These are phyloP conservation scores for Trichosporon ovoides DNA, from an alignment of 1,284 basidiomycete species.

Conservation along the genomic window DNA sequence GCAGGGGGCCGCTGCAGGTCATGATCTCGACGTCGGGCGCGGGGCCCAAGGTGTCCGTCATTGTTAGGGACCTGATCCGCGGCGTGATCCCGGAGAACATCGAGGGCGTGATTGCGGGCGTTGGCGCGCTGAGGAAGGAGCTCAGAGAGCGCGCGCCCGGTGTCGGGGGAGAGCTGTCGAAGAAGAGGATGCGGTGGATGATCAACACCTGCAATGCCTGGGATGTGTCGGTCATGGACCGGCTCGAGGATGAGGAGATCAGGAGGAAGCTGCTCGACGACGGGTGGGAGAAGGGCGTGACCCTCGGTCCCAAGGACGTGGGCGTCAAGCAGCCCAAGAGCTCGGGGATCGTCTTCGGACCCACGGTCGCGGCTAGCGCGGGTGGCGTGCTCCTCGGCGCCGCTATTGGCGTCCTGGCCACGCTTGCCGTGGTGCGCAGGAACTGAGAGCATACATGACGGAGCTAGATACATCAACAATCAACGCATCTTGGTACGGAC, in stretches of 20 bases:
- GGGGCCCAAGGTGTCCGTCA: conserved; percentile 82
- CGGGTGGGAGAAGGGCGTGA: conserved; percentile 47
- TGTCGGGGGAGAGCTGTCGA: conserved; percentile 52
- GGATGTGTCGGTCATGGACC: conserved; percentile 41
- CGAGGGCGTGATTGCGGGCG: conserved; percentile 72
- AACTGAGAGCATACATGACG: no score
- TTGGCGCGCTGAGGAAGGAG: conserved; percentile 56
- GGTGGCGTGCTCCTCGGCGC: background rate
- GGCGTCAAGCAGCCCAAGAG: conserved; percentile 7
- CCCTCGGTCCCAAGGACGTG: conserved; percentile 37
- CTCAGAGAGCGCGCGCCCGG: conserved; percentile 52
- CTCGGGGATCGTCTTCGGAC: background rate
- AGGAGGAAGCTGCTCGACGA: conserved; percentile 38
- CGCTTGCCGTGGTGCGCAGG: background rate
- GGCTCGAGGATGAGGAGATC: conserved; percentile 38
- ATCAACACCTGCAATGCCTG: conserved; percentile 79
- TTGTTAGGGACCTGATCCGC: conserved; percentile 70
- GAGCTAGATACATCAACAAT: no score
- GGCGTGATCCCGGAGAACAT: conserved; percentile 65
- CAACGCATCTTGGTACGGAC: no score
- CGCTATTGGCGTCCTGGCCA: background rate
- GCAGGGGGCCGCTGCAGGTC: conserved; percentile 84
- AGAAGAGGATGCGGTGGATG: conserved; percentile 89
- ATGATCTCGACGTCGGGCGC: conserved; percentile 92
- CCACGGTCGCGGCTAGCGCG: background rate